These are phyloP conservation scores for Plasmopara viticola DNA, from an alignment of 352 stramenopile genomes.

Conservation along the genomic window DNA sequence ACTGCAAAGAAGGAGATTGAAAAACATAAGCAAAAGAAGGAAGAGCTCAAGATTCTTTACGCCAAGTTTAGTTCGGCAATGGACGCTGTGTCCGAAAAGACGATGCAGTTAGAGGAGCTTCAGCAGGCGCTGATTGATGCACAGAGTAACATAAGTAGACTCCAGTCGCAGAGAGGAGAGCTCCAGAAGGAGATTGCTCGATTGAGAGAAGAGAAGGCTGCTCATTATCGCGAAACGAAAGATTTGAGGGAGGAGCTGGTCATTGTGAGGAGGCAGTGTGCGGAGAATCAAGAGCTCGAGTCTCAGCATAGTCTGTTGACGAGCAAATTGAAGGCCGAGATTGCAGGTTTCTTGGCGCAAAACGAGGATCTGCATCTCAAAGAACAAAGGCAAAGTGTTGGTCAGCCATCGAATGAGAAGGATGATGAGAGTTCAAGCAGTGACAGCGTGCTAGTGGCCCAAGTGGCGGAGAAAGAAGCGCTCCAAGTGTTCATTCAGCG, in stretches of 20 bases:
- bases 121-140: constrained; percentile 15
- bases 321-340: constrained; percentile 13
- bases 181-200: constrained; percentile 24
- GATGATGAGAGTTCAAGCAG: not conserved
- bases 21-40: constrained; percentile 18
- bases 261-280: constrained; percentile 14
- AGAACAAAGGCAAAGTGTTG: constrained; percentile 14
- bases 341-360: constrained; percentile 18
- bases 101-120: constrained; percentile 37
- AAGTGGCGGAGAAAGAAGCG: constrained; percentile 38
- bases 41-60: constrained; percentile 32
- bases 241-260: constrained; percentile 14
- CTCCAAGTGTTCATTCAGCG: constrained; percentile 42
- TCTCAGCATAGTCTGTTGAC: constrained; percentile 5
- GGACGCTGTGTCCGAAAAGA: constrained; percentile 29
- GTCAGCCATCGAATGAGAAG: constrained; percentile 8
- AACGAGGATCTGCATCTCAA: constrained; percentile 20
- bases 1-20: constrained; percentile 11
- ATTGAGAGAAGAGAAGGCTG: constrained; percentile 18
- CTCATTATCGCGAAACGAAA: constrained; percentile 11
- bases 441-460: constrained; percentile 9
- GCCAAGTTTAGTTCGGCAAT: constrained; percentile 28
- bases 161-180: constrained; percentile 5
- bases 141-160: not conserved
- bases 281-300: constrained; percentile 20